Percentiles rank a stretch among this genome's conserved stretches.
phyloP scores from a whole-genome alignment of 2,329 filamentous ascomycete genomes.

The Lecanicillium sp. region DNA sequence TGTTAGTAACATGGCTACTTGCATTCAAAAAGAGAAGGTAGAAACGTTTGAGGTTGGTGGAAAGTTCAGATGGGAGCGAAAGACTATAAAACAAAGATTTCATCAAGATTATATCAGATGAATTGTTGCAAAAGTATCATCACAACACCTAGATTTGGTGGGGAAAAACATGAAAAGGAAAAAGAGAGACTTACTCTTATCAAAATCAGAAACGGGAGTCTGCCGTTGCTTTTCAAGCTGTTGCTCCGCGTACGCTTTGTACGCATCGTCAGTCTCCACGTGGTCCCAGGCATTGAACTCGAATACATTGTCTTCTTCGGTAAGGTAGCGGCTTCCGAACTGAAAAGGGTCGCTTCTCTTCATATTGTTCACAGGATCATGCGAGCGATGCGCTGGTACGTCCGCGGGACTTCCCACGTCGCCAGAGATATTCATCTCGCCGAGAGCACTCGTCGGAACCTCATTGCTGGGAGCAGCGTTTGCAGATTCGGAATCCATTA shows the following conservation, averaged over 20 bases:
- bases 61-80: conserved; percentile 64
- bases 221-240: conserved; percentile 82
- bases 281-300: conserved; percentile 99
- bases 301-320: conserved; percentile 81
- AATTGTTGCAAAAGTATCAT: conserved; percentile 51
- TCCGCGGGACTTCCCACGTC: conserved; percentile 7
- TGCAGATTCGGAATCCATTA: not conserved
- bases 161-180: conserved; percentile 1
- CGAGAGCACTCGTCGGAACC: conserved; percentile 16
- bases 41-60: conserved; percentile 17
- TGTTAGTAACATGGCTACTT: conserved; percentile 27
- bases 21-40: conserved; percentile 1
- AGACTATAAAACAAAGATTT: conserved; percentile 50
- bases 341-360: conserved; percentile 91
- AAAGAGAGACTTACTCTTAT: conserved; percentile 56
- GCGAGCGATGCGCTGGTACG: conserved; percentile 56
- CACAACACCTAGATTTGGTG: conserved; percentile 21
- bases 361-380: conserved; percentile 63
- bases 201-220: conserved; percentile 84
- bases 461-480: conserved; percentile 15
- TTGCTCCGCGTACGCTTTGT: conserved; percentile 74
- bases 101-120: conserved; percentile 58
- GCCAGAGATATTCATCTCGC: conserved; percentile 16
- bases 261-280: conserved; percentile 83
- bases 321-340: conserved; percentile 83